A percentile compares a stretch with the other conserved stretches of the same genome.
Evolutionary conservation across 2,329 filamentous ascomycete genomes (phyloP).

Genomic region (Diaporthe citrichinensis): DNA sequence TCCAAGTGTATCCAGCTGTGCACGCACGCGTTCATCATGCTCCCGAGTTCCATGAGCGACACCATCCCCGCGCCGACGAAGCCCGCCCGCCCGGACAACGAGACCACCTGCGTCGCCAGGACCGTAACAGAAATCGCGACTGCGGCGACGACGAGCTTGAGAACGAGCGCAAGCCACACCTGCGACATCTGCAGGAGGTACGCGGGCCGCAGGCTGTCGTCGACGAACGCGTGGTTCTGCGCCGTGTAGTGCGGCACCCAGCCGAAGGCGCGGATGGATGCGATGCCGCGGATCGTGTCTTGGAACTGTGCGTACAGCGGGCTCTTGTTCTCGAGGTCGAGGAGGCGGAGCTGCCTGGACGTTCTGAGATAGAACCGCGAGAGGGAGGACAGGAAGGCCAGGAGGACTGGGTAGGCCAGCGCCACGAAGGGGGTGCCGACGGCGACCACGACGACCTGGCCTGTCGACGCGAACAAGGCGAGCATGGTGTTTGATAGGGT

Average conservation of each 20-base stretch:
- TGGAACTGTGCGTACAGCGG: constrained; percentile 55
- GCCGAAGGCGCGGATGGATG: constrained; percentile 64
- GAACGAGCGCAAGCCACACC: constrained; percentile 51
- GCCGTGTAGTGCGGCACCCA: constrained; percentile 58
- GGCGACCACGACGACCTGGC: constrained; percentile 57
- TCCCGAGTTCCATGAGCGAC: constrained; percentile 50
- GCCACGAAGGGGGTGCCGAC: constrained; percentile 50
- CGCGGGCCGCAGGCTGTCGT: constrained; percentile 64
- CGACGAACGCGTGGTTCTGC: constrained; percentile 59
- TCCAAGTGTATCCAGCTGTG: constrained; percentile 49
- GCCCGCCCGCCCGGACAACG: constrained; percentile 37
- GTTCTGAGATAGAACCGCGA: constrained; percentile 62
- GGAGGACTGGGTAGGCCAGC: constrained; percentile 56
- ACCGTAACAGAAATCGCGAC: constrained; percentile 49
- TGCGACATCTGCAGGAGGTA: constrained; percentile 62
- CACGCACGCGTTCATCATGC: constrained; percentile 48
- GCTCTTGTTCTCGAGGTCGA: constrained; percentile 57
- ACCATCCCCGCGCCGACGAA: constrained; percentile 48
- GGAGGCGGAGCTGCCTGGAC: constrained; percentile 61
- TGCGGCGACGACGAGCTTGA: constrained; percentile 50
- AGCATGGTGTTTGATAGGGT: constrained; percentile 46
- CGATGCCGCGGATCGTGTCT: constrained; percentile 62
- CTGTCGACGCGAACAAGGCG: constrained; percentile 30
- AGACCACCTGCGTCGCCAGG: constrained; percentile 46
- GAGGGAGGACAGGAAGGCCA: constrained; percentile 54